Base-by-base conservation (phyloP, 768 basidiomycete species). In the Tylopilus sp. region DNA sequence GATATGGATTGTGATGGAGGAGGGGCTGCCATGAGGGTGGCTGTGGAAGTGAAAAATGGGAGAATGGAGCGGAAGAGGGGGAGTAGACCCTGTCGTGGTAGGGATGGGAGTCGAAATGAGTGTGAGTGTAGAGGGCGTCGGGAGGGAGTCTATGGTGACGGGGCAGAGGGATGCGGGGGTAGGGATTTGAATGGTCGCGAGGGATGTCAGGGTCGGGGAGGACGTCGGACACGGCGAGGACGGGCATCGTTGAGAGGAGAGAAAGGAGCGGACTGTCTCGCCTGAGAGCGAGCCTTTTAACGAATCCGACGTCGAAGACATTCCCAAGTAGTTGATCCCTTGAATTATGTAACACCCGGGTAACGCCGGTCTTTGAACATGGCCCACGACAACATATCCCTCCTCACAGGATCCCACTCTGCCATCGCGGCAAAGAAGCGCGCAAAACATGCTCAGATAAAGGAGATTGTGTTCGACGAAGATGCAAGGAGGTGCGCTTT, bases 401-500 rank as follows among this genome's bases (percentile, higher is more conserved):
- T 75, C 42, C 80, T 90, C 61, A 88, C 87, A 12, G 75, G 72
- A 36, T 82, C 85, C 20, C 83, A 86, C 68, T 73, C 69, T 26
- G 81, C 78, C 42, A 72, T 85, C 53, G 82, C 83, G 1, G 76
- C 82, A 23, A 91, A 91, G 66, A 85, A 79, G 62, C 79, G 78
- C 36, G 80, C 80, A 36, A 85, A 77, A 57, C 73, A 74, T 50
- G 75, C 78, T 1, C 88, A 93, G 69, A 72, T 94, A 48, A 85
- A 86, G 58, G 83, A 92, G 64, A 69, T 97, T 50, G 61, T 92
- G 7, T 97, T 97, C 62, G 91, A 97, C 64, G 93, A 97, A 38
- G 79, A 81, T 33, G 90, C 90, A 1, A 77, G 93, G 59, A 80
- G 81, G 92, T 89, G 46, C 35, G 73, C 23, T 5, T 8, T 13